Evolutionary conservation across 2,329 filamentous ascomycete genomes (phyloP).

Genomic region (Talaromyces pinophilus): DNA sequence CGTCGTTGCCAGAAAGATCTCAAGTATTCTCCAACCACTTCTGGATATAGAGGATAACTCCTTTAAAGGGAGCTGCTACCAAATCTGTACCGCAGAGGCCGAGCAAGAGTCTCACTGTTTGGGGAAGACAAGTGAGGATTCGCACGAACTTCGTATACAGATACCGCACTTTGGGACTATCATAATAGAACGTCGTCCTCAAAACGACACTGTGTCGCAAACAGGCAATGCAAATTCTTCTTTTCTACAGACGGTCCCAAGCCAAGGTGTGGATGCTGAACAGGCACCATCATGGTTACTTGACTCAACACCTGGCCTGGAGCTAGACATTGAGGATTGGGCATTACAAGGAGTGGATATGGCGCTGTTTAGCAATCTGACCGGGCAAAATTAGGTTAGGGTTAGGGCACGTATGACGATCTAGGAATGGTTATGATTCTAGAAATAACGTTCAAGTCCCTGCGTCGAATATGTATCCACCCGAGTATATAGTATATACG

Average conservation of each 20-base stretch:
- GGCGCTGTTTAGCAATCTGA: conserved; percentile 6
- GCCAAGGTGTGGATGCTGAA: neutral
- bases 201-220: neutral
- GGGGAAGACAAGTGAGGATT: conserved; percentile 5
- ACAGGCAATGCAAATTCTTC: neutral
- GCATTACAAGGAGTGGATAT: conserved; percentile 17
- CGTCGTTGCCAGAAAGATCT: conserved; percentile 32
- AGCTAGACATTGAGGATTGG: conserved; percentile 6
- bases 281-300: neutral
- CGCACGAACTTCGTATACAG: conserved; percentile 37
- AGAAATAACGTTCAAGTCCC: neutral
- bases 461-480: neutral
- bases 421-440: neutral
- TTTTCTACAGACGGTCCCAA: neutral
- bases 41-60: conserved; percentile 27
- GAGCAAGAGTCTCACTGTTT: neutral
- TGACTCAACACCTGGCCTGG: neutral
- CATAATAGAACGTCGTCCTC: conserved; percentile 32
- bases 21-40: conserved; percentile 25
- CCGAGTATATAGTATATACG: neutral
- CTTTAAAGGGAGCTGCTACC: conserved; percentile 8
- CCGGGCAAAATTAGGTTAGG: neutral
- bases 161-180: conserved; percentile 50
- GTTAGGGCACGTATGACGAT: neutral
- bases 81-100: neutral